Evolutionary conservation across 1,139 yeast genomes (phyloP).

Genomic region (Pichia sp.): DNA sequence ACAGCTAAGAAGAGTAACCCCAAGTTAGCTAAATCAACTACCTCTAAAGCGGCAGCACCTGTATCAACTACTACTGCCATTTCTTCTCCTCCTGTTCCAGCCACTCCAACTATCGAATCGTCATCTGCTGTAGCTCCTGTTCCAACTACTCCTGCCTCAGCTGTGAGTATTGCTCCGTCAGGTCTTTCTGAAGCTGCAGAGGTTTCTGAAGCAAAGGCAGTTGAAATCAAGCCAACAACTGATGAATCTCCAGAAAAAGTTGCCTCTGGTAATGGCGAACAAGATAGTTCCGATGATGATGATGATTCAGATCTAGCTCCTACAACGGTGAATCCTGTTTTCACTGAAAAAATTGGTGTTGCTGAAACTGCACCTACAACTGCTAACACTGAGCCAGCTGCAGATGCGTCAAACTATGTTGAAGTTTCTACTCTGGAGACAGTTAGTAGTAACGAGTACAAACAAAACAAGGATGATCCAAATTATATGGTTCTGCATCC

Average conservation of each 20-base stretch:
- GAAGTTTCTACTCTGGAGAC: conserved; percentile 48
- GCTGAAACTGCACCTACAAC: conserved; percentile 8
- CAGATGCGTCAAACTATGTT: conserved; percentile 21
- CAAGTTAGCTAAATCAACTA: background rate
- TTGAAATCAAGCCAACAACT: conserved; percentile 8
- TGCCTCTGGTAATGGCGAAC: background rate
- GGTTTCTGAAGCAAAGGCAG: conserved; percentile 13
- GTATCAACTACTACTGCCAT: background rate
- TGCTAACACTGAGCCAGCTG: conserved; percentile 3
- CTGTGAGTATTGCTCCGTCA: conserved; percentile 5
- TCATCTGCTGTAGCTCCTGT: background rate
- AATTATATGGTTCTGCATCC: conserved; percentile 45
- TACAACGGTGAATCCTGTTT: conserved; percentile 14
- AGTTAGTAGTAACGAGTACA: conserved; percentile 46
- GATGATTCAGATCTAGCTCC: conserved; percentile 17
- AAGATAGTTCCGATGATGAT: conserved; percentile 11
- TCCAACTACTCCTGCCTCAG: background rate
- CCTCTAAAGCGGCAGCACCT: conserved; percentile 6
- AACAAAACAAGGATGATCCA: conserved; percentile 43
- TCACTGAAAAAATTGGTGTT: conserved; percentile 18
- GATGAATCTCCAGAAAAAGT: conserved; percentile 5
- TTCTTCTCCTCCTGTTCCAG: conserved; percentile 5
- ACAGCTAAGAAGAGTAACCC: conserved; percentile 3
- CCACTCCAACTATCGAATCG: conserved; percentile 4
- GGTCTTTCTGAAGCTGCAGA: conserved; percentile 6